Conservation (phyloP, 768 basidiomycete genomes). For the Lactarius hatsudake region DNA sequence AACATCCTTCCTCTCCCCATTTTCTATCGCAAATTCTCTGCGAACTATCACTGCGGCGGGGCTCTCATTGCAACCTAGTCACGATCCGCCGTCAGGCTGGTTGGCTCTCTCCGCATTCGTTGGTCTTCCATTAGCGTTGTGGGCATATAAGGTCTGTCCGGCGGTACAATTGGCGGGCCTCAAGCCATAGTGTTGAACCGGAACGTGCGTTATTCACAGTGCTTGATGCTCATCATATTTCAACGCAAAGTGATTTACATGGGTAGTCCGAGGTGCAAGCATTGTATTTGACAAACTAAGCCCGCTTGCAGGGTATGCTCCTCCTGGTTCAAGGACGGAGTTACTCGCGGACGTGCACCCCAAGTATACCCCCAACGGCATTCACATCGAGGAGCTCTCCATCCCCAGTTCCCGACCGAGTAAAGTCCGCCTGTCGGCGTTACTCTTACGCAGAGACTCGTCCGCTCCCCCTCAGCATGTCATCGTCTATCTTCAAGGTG, state of each 20-base stretch:
- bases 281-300: not conserved
- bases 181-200: not conserved
- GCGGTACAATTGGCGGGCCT: not conserved
- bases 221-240: conserved; percentile 46
- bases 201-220: conserved; percentile 33
- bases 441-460: conserved; percentile 29
- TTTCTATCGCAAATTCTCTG: not conserved
- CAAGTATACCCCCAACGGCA: conserved; percentile 27
- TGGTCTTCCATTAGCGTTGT: conserved; percentile 25
- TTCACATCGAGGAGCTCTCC: conserved; percentile 34
- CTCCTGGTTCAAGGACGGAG: conserved; percentile 41
- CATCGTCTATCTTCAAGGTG: conserved; percentile 41
- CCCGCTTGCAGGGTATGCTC: conserved; percentile 37
- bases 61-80: conserved; percentile 20
- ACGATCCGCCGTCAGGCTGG: conserved; percentile 19
- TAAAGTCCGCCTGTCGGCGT: conserved; percentile 29
- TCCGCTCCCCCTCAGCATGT: conserved; percentile 26
- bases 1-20: not conserved
- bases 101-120: conserved; percentile 20
- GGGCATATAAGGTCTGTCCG: conserved; percentile 27
- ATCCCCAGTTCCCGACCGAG: conserved; percentile 28
- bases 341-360: conserved; percentile 30
- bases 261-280: conserved; percentile 29
- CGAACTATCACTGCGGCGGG: not conserved
- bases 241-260: conserved; percentile 54